Percentiles rank a stretch among this genome's conserved stretches.
Evolutionary conservation across 495 filamentous ascomycete species (phyloP).

Genomic region (Mycothermus thermophilus): DNA sequence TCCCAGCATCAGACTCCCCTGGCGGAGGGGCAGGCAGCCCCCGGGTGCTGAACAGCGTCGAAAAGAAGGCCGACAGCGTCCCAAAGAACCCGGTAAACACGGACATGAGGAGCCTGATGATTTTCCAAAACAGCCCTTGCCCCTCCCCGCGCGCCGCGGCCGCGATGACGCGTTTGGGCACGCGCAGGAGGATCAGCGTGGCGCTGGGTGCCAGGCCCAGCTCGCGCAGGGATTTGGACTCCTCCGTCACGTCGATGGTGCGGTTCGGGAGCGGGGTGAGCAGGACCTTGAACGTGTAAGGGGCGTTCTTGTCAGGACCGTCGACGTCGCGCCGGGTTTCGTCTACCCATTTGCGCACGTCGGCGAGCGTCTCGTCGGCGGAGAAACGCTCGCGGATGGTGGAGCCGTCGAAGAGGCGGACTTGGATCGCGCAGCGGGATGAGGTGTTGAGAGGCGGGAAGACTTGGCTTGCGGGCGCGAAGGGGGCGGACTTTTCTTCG

Average conservation of each 20-base stretch:
- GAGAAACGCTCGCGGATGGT: conserved; percentile 61
- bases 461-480: conserved; percentile 10
- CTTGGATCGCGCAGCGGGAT: conserved; percentile 51
- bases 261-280: conserved; percentile 64
- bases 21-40: conserved; percentile 4
- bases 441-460: conserved; percentile 7
- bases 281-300: conserved; percentile 77
- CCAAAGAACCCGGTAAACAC: conserved; percentile 12
- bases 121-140: too few species aligned
- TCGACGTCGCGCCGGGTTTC: conserved; percentile 21
- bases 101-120: conserved; percentile 5
- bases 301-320: conserved; percentile 18
- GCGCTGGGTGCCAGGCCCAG: conserved; percentile 62
- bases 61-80: conserved; percentile 17
- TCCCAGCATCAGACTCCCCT: background rate
- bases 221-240: conserved; percentile 48
- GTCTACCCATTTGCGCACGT: conserved; percentile 72
- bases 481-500: background rate
- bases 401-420: conserved; percentile 73
- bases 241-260: conserved; percentile 57
- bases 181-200: conserved; percentile 60
- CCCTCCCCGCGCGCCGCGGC: too few species aligned
- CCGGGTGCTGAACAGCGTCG: conserved; percentile 15
- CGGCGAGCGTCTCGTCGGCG: conserved; percentile 46
- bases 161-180: too few species aligned